These are phyloP conservation scores for Tricharina praecox DNA, from an alignment of 495 filamentous ascomycete species.

Conservation along the genomic window DNA sequence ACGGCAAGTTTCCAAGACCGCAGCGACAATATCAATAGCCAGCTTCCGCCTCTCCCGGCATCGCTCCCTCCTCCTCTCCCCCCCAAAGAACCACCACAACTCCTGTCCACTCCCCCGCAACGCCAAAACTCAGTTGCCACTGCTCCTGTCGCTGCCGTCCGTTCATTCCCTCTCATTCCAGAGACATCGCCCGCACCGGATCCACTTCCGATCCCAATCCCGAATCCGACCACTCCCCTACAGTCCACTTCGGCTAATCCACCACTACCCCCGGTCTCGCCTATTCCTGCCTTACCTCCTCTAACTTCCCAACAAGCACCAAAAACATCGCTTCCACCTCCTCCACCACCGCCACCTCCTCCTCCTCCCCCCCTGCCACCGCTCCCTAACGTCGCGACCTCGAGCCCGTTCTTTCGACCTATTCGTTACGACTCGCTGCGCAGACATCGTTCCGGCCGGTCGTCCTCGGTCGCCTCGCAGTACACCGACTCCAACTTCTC, in stretches of 20 bases:
- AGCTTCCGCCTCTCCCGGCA: constrained; percentile 3
- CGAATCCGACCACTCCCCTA: neutral
- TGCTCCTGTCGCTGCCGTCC: too few relatives aligned
- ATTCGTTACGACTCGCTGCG: constrained; percentile 16
- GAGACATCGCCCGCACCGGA: too few relatives aligned
- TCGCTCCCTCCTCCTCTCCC: too few relatives aligned
- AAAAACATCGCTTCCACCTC: constrained; percentile 5
- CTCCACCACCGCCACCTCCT: constrained; percentile 8
- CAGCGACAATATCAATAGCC: neutral
- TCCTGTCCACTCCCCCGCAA: too few relatives aligned
- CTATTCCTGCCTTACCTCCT: neutral
- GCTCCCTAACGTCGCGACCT: neutral
- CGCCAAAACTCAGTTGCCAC: too few relatives aligned
- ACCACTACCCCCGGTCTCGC: neutral
- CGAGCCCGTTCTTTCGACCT: constrained; percentile 3
- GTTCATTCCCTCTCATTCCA: too few relatives aligned
- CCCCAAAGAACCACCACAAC: too few relatives aligned
- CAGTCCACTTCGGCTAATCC: neutral
- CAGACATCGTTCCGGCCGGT: constrained; percentile 28
- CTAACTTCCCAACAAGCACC: constrained; percentile 8
- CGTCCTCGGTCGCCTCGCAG: constrained; percentile 15
- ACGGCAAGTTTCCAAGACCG: too few relatives aligned
- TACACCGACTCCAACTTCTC: constrained; percentile 12
- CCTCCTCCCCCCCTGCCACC: neutral
- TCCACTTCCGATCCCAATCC: too few relatives aligned